These are phyloP conservation scores for Populus ilicifolia DNA, from an alignment of 345 rosid species.

Conservation along the genomic window DNA sequence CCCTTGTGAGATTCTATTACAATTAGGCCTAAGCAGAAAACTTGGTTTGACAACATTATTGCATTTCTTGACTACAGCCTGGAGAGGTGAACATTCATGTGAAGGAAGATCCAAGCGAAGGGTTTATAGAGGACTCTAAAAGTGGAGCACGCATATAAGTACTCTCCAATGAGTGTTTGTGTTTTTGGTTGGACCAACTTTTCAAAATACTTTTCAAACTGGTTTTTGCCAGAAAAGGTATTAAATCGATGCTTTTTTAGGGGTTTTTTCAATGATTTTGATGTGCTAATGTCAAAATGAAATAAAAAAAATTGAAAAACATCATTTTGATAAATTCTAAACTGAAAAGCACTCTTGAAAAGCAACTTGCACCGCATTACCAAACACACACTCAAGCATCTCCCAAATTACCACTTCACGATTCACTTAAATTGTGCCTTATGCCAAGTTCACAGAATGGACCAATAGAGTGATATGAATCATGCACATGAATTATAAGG, in stretches of 20 bases:
- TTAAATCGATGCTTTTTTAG: too few relatives aligned
- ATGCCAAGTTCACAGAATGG: background rate
- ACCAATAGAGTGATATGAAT: too few relatives aligned
- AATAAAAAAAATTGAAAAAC: too few relatives aligned
- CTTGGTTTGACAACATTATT: background rate
- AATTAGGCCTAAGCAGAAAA: background rate
- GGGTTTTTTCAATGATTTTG: too few relatives aligned
- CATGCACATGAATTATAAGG: background rate
- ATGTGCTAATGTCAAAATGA: too few relatives aligned
- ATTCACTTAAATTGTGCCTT: slow-evolving; percentile 11
- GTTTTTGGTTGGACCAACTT: too few relatives aligned
- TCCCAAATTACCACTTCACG: slow-evolving; percentile 2
- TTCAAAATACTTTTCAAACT: too few relatives aligned
- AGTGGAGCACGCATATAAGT: background rate
- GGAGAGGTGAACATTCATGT: background rate
- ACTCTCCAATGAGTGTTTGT: background rate
- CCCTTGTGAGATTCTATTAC: background rate
- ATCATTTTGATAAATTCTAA: too few relatives aligned
- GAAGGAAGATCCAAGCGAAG: background rate
- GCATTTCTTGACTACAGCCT: background rate
- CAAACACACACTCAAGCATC: background rate
- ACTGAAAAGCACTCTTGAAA: too few relatives aligned
- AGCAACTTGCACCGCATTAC: too few relatives aligned
- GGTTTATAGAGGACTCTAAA: background rate
- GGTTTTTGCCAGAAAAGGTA: too few relatives aligned